Percentiles rank a stretch among this genome's conserved stretches.
Conservation (phyloP, 2,329 filamentous ascomycete genomes). For the Aureobasidium uvarum region DNA sequence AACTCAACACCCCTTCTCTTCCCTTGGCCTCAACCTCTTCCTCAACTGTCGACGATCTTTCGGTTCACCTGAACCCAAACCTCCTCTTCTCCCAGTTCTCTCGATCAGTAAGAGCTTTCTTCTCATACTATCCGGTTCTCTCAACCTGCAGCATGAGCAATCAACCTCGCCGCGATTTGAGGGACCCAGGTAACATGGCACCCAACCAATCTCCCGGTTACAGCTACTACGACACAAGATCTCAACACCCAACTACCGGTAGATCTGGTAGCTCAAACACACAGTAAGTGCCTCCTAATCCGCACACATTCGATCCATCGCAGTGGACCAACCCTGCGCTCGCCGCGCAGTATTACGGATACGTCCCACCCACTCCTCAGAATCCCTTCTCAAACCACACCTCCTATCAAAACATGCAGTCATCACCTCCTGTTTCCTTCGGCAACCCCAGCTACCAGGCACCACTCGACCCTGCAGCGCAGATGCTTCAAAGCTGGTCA, state of each 20-base stretch:
- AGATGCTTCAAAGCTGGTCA: not conserved
- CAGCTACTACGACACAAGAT: not conserved
- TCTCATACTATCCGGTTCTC: not conserved
- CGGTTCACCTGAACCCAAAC: not conserved
- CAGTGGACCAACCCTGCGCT: not conserved
- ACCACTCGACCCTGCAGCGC: not conserved
- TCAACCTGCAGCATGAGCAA: not conserved
- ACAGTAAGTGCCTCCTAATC: not conserved
- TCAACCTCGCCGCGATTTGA: not conserved
- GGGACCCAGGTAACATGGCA: not conserved
- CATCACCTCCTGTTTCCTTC: not conserved
- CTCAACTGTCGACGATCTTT: not conserved
- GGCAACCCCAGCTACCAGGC: not conserved
- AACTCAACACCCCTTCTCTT: not conserved
- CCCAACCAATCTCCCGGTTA: not conserved
- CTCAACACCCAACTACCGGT: not conserved
- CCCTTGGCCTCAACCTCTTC: not conserved
- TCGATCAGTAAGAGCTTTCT: not conserved
- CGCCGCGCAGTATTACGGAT: not conserved
- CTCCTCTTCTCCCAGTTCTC: too few species aligned
- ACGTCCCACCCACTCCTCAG: not conserved
- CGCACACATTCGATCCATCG: not conserved
- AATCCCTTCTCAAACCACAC: not conserved
- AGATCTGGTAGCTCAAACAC: not conserved
- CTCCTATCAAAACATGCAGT: not conserved